These are phyloP conservation scores for Gracilariopsis chorda DNA, from an alignment of 23 red algal species.

Conservation along the genomic window DNA sequence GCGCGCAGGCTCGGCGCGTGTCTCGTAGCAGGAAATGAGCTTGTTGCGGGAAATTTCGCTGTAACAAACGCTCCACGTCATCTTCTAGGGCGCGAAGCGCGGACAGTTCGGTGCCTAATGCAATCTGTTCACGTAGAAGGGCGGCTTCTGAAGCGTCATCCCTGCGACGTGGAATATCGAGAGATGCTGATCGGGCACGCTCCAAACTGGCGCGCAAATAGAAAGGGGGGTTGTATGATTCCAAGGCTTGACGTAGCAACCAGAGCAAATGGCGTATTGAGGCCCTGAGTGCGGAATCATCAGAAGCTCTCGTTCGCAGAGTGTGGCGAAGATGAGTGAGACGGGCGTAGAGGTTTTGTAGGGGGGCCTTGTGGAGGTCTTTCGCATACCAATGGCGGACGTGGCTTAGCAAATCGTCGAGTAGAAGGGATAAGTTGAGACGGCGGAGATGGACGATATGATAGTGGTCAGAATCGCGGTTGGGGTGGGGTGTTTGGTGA, in stretches of 20 bases:
- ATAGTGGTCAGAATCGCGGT: background rate
- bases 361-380: background rate
- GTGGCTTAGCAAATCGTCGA: slow-evolving; percentile 30
- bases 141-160: background rate
- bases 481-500: background rate
- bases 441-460: slow-evolving; percentile 31
- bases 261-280: slow-evolving; percentile 31
- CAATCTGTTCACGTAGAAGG: background rate
- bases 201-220: slow-evolving; percentile 29
- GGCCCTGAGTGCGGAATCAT: slow-evolving; percentile 17
- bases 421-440: slow-evolving; percentile 14
- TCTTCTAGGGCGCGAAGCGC: slow-evolving; percentile 13
- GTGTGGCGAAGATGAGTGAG: background rate
- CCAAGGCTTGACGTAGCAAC: slow-evolving; percentile 22
- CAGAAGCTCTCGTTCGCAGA: background rate
- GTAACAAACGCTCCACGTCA: background rate
- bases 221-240: background rate
- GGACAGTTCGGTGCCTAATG: slow-evolving; percentile 13
- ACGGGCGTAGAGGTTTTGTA: background rate
- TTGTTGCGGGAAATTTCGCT: background rate
- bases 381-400: background rate
- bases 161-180: slow-evolving; percentile 12
- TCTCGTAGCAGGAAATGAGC: background rate
- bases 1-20: background rate
- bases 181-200: background rate